Conservation (phyloP, 768 basidiomycete genomes). For the Podaxis sp. region DNA sequence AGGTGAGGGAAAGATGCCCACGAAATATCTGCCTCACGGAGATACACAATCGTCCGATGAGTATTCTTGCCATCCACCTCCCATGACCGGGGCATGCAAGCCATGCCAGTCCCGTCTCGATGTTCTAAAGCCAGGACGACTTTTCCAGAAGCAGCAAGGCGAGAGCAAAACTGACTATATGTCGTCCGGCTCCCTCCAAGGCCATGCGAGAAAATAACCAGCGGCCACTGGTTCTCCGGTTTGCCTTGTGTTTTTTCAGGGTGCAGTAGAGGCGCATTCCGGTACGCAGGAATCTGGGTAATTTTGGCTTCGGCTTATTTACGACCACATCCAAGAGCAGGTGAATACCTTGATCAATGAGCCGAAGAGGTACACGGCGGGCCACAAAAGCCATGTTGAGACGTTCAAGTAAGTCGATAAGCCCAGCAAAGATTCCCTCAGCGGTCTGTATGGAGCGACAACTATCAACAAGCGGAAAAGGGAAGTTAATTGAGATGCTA, state of each 20-base stretch:
- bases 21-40: conserved; percentile 57
- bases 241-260: conserved; percentile 22
- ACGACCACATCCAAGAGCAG: not conserved
- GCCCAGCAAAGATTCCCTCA: conserved; percentile 45
- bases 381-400: conserved; percentile 45
- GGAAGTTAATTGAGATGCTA: not conserved
- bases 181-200: conserved; percentile 71
- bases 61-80: conserved; percentile 26
- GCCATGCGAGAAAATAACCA: conserved; percentile 86
- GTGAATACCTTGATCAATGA: conserved; percentile 42
- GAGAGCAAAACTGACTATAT: conserved; percentile 74
- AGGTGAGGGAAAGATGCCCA: conserved; percentile 27
- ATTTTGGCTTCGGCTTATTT: not conserved
- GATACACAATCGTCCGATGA: conserved; percentile 43
- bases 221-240: conserved; percentile 54
- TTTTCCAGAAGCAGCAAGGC: conserved; percentile 74
- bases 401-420: conserved; percentile 50
- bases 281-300: conserved; percentile 55
- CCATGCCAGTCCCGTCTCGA: conserved; percentile 75
- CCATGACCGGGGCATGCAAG: conserved; percentile 39
- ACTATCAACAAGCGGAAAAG: not conserved
- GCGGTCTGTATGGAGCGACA: conserved; percentile 33
- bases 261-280: conserved; percentile 52
- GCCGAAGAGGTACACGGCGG: conserved; percentile 52
- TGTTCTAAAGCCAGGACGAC: conserved; percentile 85